Evolutionary conservation across 495 filamentous ascomycete species (phyloP).

Genomic region (Annulohypoxylon maeteangense): DNA sequence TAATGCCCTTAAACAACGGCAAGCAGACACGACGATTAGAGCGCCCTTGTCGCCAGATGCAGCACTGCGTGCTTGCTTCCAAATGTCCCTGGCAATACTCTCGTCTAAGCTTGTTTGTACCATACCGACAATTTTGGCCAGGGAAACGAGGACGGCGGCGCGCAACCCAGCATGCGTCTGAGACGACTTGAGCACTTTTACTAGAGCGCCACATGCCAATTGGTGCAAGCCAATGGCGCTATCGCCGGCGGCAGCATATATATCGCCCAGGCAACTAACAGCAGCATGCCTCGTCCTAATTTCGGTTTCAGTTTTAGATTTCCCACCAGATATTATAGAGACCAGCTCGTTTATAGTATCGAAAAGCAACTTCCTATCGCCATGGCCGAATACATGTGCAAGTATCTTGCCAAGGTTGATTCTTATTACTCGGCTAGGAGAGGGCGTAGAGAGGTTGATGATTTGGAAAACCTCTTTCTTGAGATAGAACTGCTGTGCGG

Average conservation of each 20-base stretch:
- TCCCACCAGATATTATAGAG: conserved; percentile 77
- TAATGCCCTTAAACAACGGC: conserved; percentile 80
- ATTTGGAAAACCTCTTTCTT: conserved; percentile 93
- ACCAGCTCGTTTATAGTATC: conserved; percentile 93
- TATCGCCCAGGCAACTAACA: conserved; percentile 85
- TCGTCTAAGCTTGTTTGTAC: conserved; percentile 84
- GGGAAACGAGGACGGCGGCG: conserved; percentile 80
- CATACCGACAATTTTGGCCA: conserved; percentile 79
- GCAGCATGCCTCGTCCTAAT: conserved; percentile 81
- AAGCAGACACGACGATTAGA: conserved; percentile 82
- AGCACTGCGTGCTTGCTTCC: conserved; percentile 87
- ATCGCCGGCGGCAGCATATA: conserved; percentile 89
- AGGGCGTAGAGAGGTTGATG: conserved; percentile 83
- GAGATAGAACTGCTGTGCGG: conserved; percentile 85
- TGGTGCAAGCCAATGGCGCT: conserved; percentile 89
- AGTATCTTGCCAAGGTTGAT: conserved; percentile 88
- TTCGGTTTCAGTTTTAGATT: conserved; percentile 78
- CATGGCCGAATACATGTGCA: conserved; percentile 83
- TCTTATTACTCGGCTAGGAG: conserved; percentile 87
- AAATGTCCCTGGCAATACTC: conserved; percentile 83
- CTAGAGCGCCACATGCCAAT: conserved; percentile 72
- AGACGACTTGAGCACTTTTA: conserved; percentile 84
- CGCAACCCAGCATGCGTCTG: conserved; percentile 84
- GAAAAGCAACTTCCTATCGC: conserved; percentile 90
- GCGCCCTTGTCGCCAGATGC: conserved; percentile 83